Percentiles rank a stretch among this genome's conserved stretches.
Evolutionary conservation across 1,284 basidiomycete genomes (phyloP).

Genomic region (Porogramme epimiltina): DNA sequence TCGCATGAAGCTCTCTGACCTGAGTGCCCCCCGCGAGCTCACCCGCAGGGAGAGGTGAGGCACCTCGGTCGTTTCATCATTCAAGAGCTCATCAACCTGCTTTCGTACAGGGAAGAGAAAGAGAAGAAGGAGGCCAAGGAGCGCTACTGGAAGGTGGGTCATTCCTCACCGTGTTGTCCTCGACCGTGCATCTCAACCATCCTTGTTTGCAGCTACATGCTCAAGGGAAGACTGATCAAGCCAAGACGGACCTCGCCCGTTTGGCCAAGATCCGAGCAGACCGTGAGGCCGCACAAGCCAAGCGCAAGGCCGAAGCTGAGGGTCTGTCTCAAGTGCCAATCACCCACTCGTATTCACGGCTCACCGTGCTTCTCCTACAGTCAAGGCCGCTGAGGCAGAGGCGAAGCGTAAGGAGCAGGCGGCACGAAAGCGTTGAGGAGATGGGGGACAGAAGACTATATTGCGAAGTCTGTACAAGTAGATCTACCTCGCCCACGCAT

Average conservation of each 20-base stretch:
- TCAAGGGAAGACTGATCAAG: conserved; percentile 86
- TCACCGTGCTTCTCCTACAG: conserved; percentile 33
- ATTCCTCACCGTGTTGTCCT: conserved; percentile 5
- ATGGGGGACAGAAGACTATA: conserved; percentile 6
- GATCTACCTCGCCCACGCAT: neutral
- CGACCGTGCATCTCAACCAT: neutral
- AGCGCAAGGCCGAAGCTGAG: conserved; percentile 83
- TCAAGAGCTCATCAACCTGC: neutral
- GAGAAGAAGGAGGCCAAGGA: conserved; percentile 89
- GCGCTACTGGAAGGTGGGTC: conserved; percentile 77
- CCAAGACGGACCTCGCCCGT: conserved; percentile 83
- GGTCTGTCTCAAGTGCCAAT: conserved; percentile 42
- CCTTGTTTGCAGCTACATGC: conserved; percentile 54
- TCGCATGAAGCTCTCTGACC: conserved; percentile 28
- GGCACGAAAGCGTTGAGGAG: conserved; percentile 19
- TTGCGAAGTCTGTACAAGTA: conserved; percentile 3
- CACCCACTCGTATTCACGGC: conserved; percentile 1
- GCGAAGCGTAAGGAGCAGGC: conserved; percentile 38
- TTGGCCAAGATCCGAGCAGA: conserved; percentile 86
- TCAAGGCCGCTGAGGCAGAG: conserved; percentile 45
- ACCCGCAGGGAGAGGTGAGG: conserved; percentile 30
- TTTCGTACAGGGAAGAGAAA: conserved; percentile 70
- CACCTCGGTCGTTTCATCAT: neutral
- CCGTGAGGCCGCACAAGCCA: conserved; percentile 83
- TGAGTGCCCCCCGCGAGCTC: conserved; percentile 29